phyloP scores from a whole-genome alignment of 2,329 filamentous ascomycete genomes.

The Scedosporium apiospermum region DNA sequence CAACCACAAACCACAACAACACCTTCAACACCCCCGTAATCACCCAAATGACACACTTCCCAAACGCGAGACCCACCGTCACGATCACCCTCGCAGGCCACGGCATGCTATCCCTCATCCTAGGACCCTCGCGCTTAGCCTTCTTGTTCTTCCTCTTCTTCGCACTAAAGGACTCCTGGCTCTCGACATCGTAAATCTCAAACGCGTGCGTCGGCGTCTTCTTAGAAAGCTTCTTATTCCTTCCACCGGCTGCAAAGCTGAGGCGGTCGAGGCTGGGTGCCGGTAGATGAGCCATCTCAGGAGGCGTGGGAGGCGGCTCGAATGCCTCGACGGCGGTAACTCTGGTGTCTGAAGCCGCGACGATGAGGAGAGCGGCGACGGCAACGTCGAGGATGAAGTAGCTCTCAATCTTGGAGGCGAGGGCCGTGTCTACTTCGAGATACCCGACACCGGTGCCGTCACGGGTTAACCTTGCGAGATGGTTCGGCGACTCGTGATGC shows the following conservation, averaged over 20 bases:
- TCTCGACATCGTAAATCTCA: conserved; percentile 51
- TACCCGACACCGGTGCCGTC: conserved; percentile 50
- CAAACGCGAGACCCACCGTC: conserved; percentile 40
- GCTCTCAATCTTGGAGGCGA: conserved; percentile 49
- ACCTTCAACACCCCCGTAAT: conserved; percentile 47
- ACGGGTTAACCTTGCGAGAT: conserved; percentile 50
- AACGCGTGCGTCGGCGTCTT: conserved; percentile 43
- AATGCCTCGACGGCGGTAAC: conserved; percentile 39
- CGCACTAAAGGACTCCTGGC: conserved; percentile 29
- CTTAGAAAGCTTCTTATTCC: conserved; percentile 20
- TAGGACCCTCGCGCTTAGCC: conserved; percentile 12
- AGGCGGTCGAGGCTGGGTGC: conserved; percentile 10
- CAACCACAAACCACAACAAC: conserved; percentile 37
- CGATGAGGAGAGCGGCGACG: conserved; percentile 49
- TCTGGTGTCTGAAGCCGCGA: conserved; percentile 47
- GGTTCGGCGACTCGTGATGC: conserved; percentile 51
- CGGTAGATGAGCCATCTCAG: conserved; percentile 14
- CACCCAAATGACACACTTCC: conserved; percentile 51
- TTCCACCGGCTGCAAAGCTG: conserved; percentile 4
- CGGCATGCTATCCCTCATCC: conserved; percentile 37
- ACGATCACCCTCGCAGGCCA: conserved; percentile 37
- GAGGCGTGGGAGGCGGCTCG: conserved; percentile 44
- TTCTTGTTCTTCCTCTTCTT: conserved; percentile 10
- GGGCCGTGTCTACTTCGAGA: conserved; percentile 51
- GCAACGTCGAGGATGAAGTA: conserved; percentile 56